Evolutionary conservation across 78 protist species (phyloP).

Genomic region (Mastigamoeba balamuthi): DNA sequence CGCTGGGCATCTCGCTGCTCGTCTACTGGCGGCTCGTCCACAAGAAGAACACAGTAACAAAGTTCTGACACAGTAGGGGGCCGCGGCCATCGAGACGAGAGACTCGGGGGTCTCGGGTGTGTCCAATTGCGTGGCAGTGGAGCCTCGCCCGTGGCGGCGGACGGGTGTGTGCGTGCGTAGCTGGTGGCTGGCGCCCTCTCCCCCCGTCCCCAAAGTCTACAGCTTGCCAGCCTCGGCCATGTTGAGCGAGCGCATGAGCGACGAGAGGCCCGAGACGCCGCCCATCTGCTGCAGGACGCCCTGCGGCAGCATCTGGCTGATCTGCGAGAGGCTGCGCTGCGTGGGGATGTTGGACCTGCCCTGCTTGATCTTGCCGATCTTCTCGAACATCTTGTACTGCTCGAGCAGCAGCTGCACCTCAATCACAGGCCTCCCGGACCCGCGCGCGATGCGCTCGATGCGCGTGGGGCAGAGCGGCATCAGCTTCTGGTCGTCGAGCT

Average conservation of each 20-base stretch:
- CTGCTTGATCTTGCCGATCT: constrained; percentile 5
- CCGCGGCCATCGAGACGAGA: too few species aligned
- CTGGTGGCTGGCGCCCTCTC: too few species aligned
- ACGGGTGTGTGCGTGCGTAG: too few species aligned
- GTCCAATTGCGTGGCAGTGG: too few species aligned
- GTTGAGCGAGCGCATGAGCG: constrained; percentile 14
- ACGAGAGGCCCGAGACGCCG: constrained; percentile 52
- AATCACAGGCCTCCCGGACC: constrained; percentile 61
- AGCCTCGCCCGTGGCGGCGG: too few species aligned
- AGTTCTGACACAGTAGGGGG: too few species aligned
- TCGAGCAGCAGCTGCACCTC: constrained; percentile 72
- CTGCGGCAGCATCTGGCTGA: constrained; percentile 69
- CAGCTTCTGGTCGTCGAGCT: constrained; percentile 57
- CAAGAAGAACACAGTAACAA: too few species aligned
- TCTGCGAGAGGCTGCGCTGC: constrained; percentile 14
- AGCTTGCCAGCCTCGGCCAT: not conserved
- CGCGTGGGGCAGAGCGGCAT: constrained; percentile 26
- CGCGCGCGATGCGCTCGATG: constrained; percentile 64
- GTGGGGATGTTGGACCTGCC: not conserved
- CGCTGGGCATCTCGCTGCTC: too few species aligned
- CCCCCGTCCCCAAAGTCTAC: too few species aligned
- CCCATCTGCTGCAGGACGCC: constrained; percentile 79
- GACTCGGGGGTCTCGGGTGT: too few species aligned
- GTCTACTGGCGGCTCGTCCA: too few species aligned
- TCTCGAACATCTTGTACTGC: constrained; percentile 50